phyloP scores from a whole-genome alignment of 257 asterid genomes.

The Solanum ossicruentum region DNA sequence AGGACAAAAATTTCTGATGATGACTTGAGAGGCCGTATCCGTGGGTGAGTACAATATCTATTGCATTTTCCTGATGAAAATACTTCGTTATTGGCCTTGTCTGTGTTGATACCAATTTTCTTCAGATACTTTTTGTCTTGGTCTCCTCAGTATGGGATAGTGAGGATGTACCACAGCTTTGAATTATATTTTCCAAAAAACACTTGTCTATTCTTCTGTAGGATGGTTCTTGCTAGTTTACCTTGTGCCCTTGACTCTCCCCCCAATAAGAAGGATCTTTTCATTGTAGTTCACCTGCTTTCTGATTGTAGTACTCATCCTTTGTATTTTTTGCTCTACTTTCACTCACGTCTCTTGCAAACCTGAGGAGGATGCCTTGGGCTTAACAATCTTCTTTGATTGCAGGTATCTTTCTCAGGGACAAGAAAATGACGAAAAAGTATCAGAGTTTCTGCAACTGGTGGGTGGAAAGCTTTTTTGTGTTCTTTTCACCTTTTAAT shows the following conservation, averaged over 20 bases:
- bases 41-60: constrained; percentile 39
- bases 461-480: constrained; percentile 29
- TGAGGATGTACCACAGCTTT: not conserved
- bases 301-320: not conserved
- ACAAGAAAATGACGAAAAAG: constrained; percentile 28
- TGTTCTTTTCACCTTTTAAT: not conserved
- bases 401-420: constrained; percentile 66
- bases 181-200: not conserved
- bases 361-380: not conserved
- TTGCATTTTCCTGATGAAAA: not conserved
- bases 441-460: constrained; percentile 66
- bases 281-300: not conserved
- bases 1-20: constrained; percentile 80
- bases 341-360: not conserved
- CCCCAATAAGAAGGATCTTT: not conserved
- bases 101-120: not conserved
- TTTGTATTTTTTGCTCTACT: not conserved
- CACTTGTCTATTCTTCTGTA: not conserved
- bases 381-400: not conserved
- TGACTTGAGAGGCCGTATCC: constrained; percentile 70
- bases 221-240: not conserved
- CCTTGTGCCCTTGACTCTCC: not conserved
- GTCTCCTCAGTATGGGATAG: not conserved
- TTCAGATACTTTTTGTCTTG: not conserved
- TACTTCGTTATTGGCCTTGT: not conserved